A percentile compares a stretch with the other conserved stretches of the same genome.
Conservation (phyloP, 805 yeast species). For the Naumovozyma castellii region DNA sequence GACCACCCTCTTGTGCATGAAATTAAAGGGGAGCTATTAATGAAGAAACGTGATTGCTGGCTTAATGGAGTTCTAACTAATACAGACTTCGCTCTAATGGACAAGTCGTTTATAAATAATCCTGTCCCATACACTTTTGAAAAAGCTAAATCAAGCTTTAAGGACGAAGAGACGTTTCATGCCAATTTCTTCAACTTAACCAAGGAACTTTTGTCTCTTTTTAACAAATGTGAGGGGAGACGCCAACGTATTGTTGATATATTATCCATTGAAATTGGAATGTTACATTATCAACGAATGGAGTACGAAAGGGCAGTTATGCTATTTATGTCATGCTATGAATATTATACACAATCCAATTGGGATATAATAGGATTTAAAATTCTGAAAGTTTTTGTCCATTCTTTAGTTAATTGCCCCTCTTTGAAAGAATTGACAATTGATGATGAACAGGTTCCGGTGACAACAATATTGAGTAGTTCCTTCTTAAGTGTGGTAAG, state of each 20-base stretch:
- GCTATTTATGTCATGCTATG: constrained; percentile 59
- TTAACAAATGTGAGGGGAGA: constrained; percentile 12
- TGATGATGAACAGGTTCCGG: constrained; percentile 21
- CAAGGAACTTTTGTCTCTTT: constrained; percentile 25
- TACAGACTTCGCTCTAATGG: constrained; percentile 10
- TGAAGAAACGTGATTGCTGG: constrained; percentile 34
- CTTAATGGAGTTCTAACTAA: constrained; percentile 16
- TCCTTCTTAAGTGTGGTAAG: constrained; percentile 25
- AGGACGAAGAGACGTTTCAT: constrained; percentile 16
- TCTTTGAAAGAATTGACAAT: constrained; percentile 13
- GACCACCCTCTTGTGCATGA: constrained; percentile 11
- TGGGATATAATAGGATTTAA: constrained; percentile 67
- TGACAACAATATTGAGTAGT: constrained; percentile 20
- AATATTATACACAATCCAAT: constrained; percentile 54
- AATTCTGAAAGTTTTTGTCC: constrained; percentile 57
- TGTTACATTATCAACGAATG: constrained; percentile 49
- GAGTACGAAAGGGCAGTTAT: constrained; percentile 53
- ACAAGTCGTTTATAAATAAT: constrained; percentile 7
- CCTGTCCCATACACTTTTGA: constrained; percentile 8
- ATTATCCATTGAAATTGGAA: constrained; percentile 70
- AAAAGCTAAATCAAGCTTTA: constrained; percentile 9
- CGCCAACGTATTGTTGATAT: constrained; percentile 62
- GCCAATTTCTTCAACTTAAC: constrained; percentile 44
- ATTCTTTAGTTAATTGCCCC: constrained; percentile 42
- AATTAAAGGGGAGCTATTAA: constrained; percentile 34